Evolutionary conservation across 805 yeast species (phyloP).

Genomic region (Kuraishia ogatae): DNA sequence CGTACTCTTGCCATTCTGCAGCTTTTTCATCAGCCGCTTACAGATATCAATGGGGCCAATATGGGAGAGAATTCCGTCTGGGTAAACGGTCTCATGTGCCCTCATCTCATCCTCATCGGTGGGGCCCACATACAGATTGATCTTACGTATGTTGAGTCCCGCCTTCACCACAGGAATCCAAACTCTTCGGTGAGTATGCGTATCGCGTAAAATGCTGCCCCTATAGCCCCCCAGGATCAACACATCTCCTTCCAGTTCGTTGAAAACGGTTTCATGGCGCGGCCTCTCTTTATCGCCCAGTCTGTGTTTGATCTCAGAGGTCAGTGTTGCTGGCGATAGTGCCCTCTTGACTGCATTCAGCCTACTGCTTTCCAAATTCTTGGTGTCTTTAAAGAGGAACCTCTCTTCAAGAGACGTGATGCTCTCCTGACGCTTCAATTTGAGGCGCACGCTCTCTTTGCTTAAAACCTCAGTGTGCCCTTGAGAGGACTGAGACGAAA

Average conservation of each 20-base stretch:
- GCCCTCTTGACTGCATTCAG: slow-evolving; percentile 62
- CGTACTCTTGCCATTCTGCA: slow-evolving; percentile 50
- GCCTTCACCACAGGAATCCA: slow-evolving; percentile 85
- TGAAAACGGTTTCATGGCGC: slow-evolving; percentile 37
- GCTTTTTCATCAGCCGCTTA: slow-evolving; percentile 44
- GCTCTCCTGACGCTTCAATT: slow-evolving; percentile 44
- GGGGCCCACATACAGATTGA: slow-evolving; percentile 69
- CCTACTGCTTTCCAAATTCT: slow-evolving; percentile 58
- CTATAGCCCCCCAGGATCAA: slow-evolving; percentile 83
- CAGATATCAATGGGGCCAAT: slow-evolving; percentile 85
- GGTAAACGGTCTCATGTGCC: slow-evolving; percentile 43
- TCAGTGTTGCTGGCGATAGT: slow-evolving; percentile 32
- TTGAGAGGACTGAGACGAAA: slow-evolving; percentile 1
- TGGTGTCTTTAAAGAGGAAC: slow-evolving; percentile 39
- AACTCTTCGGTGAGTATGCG: slow-evolving; percentile 51
- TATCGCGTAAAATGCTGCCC: slow-evolving; percentile 69
- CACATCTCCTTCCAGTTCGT: slow-evolving; percentile 66
- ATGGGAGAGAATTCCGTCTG: slow-evolving; percentile 74
- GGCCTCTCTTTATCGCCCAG: slow-evolving; percentile 18
- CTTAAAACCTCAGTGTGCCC: slow-evolving; percentile 17
- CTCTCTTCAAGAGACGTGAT: slow-evolving; percentile 60
- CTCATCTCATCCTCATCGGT: slow-evolving; percentile 55
- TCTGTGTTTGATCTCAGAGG: slow-evolving; percentile 15
- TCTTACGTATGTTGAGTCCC: slow-evolving; percentile 65
- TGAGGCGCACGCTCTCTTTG: slow-evolving; percentile 27